Base-by-base conservation (phyloP, 495 filamentous ascomycete species). In the Annulohypoxylon maeteangense region DNA sequence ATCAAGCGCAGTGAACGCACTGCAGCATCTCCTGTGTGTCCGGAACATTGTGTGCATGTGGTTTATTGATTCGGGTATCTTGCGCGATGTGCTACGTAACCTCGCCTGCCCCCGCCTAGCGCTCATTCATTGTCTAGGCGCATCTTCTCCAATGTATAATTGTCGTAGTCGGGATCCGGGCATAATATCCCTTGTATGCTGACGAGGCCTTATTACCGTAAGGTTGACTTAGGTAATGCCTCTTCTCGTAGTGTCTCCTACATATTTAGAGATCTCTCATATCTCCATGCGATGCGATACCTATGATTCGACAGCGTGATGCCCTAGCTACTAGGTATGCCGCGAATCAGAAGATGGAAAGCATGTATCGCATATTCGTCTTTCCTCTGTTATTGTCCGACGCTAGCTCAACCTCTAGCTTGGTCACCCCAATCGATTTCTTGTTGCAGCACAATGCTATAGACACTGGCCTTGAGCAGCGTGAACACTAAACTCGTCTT, bases 371-470 rank as follows among this genome's bases (percentile, higher is more conserved):
- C 6, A 0, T 12, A 22, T 56, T 12, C 55, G 25, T 29, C 12
- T 44, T 47, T 4, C 0, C 16, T 60, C n/a, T 11, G 18, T 7
- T 53, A 1, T 4, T 20, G n/a, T 51, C 23, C 47, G 12, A 16
- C 32, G n/a, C 25, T 36, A 40, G 27, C 29, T 72, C 61, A 72
- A 25, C 60, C 68, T 3, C 59, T 53, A 18, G 68, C 42, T 18
- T 88, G 84, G 76, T 90, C 89, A 62, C 90, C 88, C 75, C 82
- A 85, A 68, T 85, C 89, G 62, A 96, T 95, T 87, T 98, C 91
- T 84, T 98, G 93, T 86, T 98, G 93, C 83, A 99, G 79, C 71
- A 99, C 94, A 84, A 99, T 98, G 78, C 91, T 95, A 79, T 98
- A 98, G 54, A 98, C 95, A 80, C 95, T 98, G 32, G 95, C 95